These are phyloP conservation scores for Globisporangium polare DNA, from an alignment of 352 stramenopile species.

Conservation along the genomic window DNA sequence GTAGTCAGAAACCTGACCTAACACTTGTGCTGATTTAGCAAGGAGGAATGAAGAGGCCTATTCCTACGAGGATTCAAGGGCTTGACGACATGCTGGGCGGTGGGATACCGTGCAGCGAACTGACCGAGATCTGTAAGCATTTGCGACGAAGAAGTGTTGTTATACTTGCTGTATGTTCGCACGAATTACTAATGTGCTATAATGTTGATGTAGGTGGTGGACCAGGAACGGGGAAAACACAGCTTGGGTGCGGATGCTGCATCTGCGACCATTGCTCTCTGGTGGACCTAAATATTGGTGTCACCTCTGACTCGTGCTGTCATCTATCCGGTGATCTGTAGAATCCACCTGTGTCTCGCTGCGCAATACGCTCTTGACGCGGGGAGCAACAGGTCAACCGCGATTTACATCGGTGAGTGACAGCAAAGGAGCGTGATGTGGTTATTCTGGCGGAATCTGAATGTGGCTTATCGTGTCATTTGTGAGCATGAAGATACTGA, in stretches of 20 bases:
- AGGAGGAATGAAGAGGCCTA: conserved; percentile 22
- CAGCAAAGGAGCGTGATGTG: background rate
- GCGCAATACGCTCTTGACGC: conserved; percentile 35
- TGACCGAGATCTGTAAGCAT: conserved; percentile 72
- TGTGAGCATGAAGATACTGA: conserved; percentile 71
- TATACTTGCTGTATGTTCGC: background rate
- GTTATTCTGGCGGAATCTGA: background rate
- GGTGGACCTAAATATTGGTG: background rate
- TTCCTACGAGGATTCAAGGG: conserved; percentile 38
- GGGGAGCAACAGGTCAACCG: conserved; percentile 17
- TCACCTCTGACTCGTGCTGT: background rate
- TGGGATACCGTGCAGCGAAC: conserved; percentile 59
- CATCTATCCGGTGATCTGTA: conserved; percentile 10
- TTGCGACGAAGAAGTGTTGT: background rate
- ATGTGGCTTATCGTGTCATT: background rate
- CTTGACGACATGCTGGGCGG: conserved; percentile 63
- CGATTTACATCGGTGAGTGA: conserved; percentile 61
- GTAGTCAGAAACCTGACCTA: background rate
- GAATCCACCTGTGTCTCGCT: conserved; percentile 66
- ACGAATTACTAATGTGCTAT: background rate
- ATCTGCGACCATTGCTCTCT: background rate
- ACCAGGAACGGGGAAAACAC: conserved; percentile 73
- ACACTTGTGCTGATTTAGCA: conserved; percentile 19
- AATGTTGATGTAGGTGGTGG: conserved; percentile 38
- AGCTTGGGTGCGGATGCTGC: conserved; percentile 42